Evolutionary conservation across 2,329 filamentous ascomycete genomes (phyloP).

Genomic region (Calonectria ilicicola): DNA sequence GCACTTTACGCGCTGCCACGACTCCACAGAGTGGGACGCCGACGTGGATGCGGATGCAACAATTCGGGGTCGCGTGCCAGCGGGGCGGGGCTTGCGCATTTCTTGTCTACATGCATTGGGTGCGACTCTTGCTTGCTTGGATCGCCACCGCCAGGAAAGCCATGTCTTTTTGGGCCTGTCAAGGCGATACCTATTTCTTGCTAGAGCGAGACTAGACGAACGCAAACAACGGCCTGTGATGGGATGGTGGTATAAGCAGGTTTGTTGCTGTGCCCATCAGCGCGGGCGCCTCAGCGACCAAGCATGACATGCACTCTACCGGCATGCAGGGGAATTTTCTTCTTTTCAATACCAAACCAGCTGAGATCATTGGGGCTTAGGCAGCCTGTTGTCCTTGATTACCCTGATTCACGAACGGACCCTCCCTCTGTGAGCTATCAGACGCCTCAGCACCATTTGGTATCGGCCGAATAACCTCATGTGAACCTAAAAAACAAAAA

Average conservation of each 20-base stretch:
- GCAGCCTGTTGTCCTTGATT: background rate
- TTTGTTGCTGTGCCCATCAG: background rate
- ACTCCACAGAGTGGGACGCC: constrained; percentile 19
- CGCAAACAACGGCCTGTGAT: background rate
- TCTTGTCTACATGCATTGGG: background rate
- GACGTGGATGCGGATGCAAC: constrained; percentile 15
- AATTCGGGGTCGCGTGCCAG: constrained; percentile 26
- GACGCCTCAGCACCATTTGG: background rate
- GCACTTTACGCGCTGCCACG: constrained; percentile 31
- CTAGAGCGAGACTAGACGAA: background rate
- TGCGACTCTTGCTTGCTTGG: background rate
- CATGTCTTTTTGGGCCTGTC: background rate
- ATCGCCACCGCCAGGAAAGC: background rate
- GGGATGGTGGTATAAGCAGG: background rate
- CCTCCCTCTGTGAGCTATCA: background rate
- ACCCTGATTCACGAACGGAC: background rate
- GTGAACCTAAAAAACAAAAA: background rate
- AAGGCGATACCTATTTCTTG: background rate
- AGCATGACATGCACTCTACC: constrained; percentile 8
- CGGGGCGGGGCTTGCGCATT: constrained; percentile 20
- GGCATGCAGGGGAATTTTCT: constrained; percentile 3
- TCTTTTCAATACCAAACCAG: background rate
- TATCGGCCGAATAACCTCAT: background rate
- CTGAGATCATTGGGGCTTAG: background rate
- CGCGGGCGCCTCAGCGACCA: constrained; percentile 17